Evolutionary conservation across 208 protist species (phyloP), one percentile per base, ranked within the genome.

Genomic region (Herpetomonas samuelpessoai): DNA sequence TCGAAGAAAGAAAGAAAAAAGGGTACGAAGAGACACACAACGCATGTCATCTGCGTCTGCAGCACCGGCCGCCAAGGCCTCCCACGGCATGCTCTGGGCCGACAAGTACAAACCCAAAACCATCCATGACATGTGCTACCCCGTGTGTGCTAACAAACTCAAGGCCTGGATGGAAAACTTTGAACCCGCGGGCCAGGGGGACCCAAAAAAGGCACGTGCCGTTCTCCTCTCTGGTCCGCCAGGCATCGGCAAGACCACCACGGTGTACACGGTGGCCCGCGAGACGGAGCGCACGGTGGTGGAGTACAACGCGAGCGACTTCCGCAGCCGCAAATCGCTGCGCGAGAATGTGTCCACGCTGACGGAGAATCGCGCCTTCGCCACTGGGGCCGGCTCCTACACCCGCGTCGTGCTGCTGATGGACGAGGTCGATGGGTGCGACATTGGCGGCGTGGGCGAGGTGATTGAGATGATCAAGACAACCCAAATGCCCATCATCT

Each of bases 371-470:
- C 76, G 69, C 24, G 79, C 77, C 49, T 96, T 98, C 47, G 70
- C 68, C n/a, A 74, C 1, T 4, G 66, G 46, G 2, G 76, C 70
- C 35, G 74, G 62, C 2, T 77, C 78, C n/a, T 83, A 94, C 61
- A 76, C 86, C 7, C 90, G 86, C n/a, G 72, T 80, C 35, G 53
- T 97, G 39, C 70, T 98, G 0, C 84, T 99, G 12, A 99, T 99
- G 97, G 99, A 99, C 76, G 99, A 99, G 81, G 98, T 99, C 16
- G 98, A 99, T 68, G 98, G 98, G 54, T 99, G 99, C 88, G 99
- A 99, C 78, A 73, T 97, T 41, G 98, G 98, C 9, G 98, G 98
- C 41, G 82, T 99, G 19, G 79, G 84, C 18, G 96, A 98, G 68
- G 74, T 99, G 9, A 95, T 99, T 54, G 41, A 96, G 54, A 84